Base-by-base conservation (phyloP, 495 filamentous ascomycete genomes). In the Aspergillus heteromorphus region DNA sequence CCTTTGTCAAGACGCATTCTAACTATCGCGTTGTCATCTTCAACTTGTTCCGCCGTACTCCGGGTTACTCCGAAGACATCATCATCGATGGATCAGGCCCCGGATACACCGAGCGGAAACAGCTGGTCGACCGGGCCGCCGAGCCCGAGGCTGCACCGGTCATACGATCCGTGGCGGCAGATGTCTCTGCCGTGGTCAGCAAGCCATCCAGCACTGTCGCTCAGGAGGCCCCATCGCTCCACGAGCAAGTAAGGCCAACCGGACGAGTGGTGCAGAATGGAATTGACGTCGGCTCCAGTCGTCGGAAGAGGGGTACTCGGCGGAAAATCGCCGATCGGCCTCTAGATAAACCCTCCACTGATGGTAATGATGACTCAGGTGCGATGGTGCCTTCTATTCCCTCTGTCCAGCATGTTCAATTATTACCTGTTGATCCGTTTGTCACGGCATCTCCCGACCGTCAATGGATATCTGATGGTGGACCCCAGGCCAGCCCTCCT, bases 31-130 rank as follows among this genome's bases (percentile, higher is more conserved):
- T 95, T 56, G 86, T 83, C 20, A 95, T 98, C 59, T 96, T 98
- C 81, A 97, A 97, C 63, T 80, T 96, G 0, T 98, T 98, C 76
- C 87, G 93, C 54, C 83, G 80, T n/a, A 91, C 90, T 0, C 91
- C 93, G 2, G 93, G 93, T 9, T 93, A 92, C 62, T 81, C 84
- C 0, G 88, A 95, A 59, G 95, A 98, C 67, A 86, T 97, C 55
- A 79, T 88, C 38, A 90, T 98, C 60, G 95, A 98, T 65, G 80
- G 83, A 1, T 84, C 83, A 20, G 85, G 86, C 4, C 93, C 93
- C 4, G 84, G 80, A 17, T 91, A 88, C 61, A 83, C 82, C 14
- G 93, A 98, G 70, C 83, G 85, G 59, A 88, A 88, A 48, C 89
- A 88, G 48, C 76, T 98, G 25, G 79, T 87, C n/a, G 93, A 97